Conservation (phyloP, 169 alveolate species). For the Cryptosporidium viatorum region DNA sequence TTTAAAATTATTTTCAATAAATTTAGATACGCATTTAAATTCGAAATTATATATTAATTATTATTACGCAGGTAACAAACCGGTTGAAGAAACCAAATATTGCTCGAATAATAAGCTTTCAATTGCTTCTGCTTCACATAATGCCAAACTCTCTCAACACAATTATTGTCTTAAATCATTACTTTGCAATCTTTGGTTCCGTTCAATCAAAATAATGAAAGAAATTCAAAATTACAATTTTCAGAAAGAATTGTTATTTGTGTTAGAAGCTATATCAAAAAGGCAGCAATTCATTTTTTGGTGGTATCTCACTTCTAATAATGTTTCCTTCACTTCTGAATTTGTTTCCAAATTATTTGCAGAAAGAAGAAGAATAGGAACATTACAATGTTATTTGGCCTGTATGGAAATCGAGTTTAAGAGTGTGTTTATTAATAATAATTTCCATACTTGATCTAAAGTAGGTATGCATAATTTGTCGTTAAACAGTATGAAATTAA, state of each 20-base stretch:
- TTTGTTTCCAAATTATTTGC: slow-evolving; percentile 6
- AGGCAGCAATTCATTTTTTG: slow-evolving; percentile 12
- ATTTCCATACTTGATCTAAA: not conserved
- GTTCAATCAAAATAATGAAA: not conserved
- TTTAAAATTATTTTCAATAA: slow-evolving; percentile 5
- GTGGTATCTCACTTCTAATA: slow-evolving; percentile 17
- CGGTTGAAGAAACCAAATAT: not conserved
- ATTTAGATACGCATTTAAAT: not conserved
- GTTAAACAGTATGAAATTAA: too few relatives aligned
- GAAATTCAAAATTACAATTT: not conserved
- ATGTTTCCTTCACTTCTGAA: not conserved
- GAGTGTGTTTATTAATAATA: not conserved
- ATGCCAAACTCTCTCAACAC: not conserved
- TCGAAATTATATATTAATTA: not conserved
- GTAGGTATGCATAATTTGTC: not conserved
- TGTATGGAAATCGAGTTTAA: slow-evolving; percentile 26
- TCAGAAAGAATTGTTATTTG: not conserved
- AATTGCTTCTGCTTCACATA: not conserved
- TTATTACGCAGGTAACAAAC: not conserved
- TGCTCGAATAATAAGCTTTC: not conserved
- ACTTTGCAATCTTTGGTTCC: not conserved
- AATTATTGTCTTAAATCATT: not conserved
- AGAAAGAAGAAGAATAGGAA: slow-evolving; percentile 31
- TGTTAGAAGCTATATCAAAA: slow-evolving; percentile 12
- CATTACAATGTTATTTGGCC: slow-evolving; percentile 13